Percentiles rank a stretch among this genome's conserved stretches.
Conservation (phyloP, 1,139 yeast species). For the Meyerozyma sp. region DNA sequence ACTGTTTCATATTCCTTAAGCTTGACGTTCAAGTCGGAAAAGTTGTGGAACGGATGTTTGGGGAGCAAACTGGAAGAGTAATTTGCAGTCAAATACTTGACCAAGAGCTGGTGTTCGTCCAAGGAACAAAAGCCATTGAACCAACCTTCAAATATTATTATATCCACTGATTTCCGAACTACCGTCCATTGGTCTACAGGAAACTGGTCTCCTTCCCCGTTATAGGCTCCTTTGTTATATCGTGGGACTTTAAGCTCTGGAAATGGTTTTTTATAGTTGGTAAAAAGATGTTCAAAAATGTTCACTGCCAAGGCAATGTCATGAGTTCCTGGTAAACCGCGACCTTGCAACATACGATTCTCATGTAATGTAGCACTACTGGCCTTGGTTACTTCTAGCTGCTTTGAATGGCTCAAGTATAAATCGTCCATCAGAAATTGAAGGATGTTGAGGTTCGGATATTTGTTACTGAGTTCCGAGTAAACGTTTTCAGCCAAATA, state of each 20-base stretch:
- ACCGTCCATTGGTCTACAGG: conserved; percentile 31
- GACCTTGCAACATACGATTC: conserved; percentile 61
- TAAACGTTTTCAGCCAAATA: conserved; percentile 50
- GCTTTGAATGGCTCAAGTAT: conserved; percentile 64
- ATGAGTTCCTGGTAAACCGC: conserved; percentile 96
- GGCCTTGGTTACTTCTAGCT: conserved; percentile 34
- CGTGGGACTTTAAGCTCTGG: conserved; percentile 46
- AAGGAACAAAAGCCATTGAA: conserved; percentile 69
- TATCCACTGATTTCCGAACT: conserved; percentile 42
- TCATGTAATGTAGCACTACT: conserved; percentile 18
- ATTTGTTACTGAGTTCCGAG: conserved; percentile 24
- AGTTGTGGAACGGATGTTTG: conserved; percentile 19
- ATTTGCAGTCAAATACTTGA: conserved; percentile 17
- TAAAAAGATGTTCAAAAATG: conserved; percentile 14
- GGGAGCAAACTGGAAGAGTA: conserved; percentile 16
- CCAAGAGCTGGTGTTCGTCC: conserved; percentile 14
- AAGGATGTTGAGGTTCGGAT: conserved; percentile 39
- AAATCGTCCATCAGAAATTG: conserved; percentile 83
- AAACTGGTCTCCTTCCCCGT: conserved; percentile 77
- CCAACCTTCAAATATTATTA: conserved; percentile 91
- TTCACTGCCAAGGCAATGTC: conserved; percentile 46
- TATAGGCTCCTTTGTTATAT: conserved; percentile 71
- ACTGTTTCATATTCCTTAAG: conserved; percentile 46
- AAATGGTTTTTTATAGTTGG: conserved; percentile 10
- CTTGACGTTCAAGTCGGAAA: conserved; percentile 43